Percentiles rank a stretch among this genome's conserved stretches.
Evolutionary conservation across 345 rosid species (phyloP).

Genomic region (Acer saccharum): DNA sequence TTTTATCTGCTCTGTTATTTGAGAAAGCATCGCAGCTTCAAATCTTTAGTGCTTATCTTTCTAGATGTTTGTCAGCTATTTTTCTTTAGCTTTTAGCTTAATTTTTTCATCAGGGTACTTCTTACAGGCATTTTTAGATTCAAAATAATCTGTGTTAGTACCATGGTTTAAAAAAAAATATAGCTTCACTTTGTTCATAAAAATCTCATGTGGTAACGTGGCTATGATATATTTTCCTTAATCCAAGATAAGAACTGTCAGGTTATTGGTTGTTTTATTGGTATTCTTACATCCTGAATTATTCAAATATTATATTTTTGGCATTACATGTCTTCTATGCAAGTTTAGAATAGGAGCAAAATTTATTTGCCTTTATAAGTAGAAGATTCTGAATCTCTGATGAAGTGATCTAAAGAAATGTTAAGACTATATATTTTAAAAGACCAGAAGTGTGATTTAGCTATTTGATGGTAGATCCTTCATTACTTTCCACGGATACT

Average conservation of each 20-base stretch:
- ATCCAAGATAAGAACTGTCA: not conserved
- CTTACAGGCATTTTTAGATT: not conserved
- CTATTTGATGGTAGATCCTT: not conserved
- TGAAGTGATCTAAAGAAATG: not conserved
- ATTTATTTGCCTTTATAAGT: not conserved
- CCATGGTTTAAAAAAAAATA: not conserved
- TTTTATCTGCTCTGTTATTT: not conserved
- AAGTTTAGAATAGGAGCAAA: not conserved
- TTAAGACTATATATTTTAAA: slow-evolving; percentile 4
- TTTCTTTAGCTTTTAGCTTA: not conserved
- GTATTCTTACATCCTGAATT: not conserved
- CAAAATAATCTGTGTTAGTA: not conserved
- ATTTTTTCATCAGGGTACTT: not conserved
- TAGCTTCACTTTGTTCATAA: not conserved
- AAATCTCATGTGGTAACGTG: not conserved
- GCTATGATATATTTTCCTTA: not conserved
- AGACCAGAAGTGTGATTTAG: not conserved
- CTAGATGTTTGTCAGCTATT: not conserved
- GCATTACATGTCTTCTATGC: not conserved
- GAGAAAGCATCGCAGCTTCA: not conserved
- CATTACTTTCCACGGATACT: not conserved
- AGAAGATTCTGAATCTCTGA: not conserved
- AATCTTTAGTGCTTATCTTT: no score
- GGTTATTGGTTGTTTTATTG: not conserved
- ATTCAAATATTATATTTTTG: not conserved